Evolutionary conservation across 495 filamentous ascomycete genomes (phyloP), one percentile per base, ranked within the genome.

Genomic region (Aspergillus leporis): DNA sequence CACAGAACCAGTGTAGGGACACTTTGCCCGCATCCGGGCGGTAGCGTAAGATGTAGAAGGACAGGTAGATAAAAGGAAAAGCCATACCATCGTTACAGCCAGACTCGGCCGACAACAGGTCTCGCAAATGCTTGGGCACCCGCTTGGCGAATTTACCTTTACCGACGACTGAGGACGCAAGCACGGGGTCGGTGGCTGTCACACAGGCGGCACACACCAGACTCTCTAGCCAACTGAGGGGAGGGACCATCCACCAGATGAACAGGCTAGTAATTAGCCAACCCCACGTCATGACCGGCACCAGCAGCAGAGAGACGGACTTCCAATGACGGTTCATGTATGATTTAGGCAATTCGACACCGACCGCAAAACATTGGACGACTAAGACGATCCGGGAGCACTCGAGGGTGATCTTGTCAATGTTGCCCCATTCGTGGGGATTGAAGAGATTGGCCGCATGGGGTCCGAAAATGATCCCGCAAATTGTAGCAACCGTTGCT

Each of bases 21-120:
- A 96, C 90, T 51, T 88, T 67, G 41, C 74, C 74, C 6, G 87
- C 81, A 62, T 90, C 69, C 4, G 85, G 85, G 53, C 87, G 77
- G 67, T 93, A 95, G 21, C 85, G 83, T 56, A 96, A 90, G 55
- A 98, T 83, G 66, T 98, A 98, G 48, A 96, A 79, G 2, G 88
- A 83, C 16, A 98, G 82, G 71, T 98, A 99, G 69, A 99, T 87
- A 75, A 99, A 99, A 7, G 95, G 95, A 74, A 99, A 99, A 18
- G 95, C 94, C 95, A 98, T 98, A 74, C 95, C 95, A 71, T 99
- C 95, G 77, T 99, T 99, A 80, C 95, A 99, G 23, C 95, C 95
- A 1, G 95, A 98, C 73, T 99, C 95, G 58, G 93, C 93, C 14
- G 95, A 98, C 32, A 99, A 81, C 13, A 99, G 62, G 72, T 99